A percentile compares a stretch with the other conserved stretches of the same genome.
phyloP scores from a whole-genome alignment of 306 rosid genomes.

The Betula pendula region DNA sequence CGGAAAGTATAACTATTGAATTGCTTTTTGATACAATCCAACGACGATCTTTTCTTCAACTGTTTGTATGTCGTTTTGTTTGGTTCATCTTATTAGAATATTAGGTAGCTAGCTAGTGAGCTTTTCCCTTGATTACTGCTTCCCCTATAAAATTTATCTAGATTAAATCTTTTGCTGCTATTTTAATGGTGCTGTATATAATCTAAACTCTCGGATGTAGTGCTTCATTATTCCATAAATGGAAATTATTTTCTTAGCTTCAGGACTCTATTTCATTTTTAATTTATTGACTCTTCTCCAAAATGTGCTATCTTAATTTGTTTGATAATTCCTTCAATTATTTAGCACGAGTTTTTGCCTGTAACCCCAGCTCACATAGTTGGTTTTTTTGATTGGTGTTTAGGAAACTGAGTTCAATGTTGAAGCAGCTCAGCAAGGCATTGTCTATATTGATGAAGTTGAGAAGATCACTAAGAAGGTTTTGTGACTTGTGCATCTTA shows the following conservation, averaged over 20 bases:
- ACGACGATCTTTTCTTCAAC: not conserved
- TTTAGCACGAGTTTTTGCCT: not conserved
- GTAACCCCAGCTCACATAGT: not conserved
- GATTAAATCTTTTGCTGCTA: too few species aligned
- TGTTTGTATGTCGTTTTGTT: too few species aligned
- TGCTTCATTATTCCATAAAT: too few species aligned
- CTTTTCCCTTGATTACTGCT: too few species aligned
- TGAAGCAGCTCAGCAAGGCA: constrained; percentile 71
- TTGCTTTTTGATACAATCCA: constrained; percentile 28
- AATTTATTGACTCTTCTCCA: not conserved
- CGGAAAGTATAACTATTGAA: constrained; percentile 33
- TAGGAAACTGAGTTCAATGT: constrained; percentile 75
- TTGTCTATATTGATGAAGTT: constrained; percentile 71
- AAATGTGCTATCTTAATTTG: too few species aligned
- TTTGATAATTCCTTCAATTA: not conserved
- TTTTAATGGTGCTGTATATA: too few species aligned
- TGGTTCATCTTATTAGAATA: not conserved
- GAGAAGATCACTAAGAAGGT: constrained; percentile 77
- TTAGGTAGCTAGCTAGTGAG: too few species aligned
- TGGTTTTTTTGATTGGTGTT: constrained; percentile 24
- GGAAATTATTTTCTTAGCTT: too few species aligned
- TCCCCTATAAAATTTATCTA: too few species aligned
- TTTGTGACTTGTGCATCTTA: constrained; percentile 20
- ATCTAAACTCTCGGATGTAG: too few species aligned
- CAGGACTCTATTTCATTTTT: too few species aligned